Conservation (phyloP, 2,329 filamentous ascomycete genomes). For the Fusarium humuli region DNA sequence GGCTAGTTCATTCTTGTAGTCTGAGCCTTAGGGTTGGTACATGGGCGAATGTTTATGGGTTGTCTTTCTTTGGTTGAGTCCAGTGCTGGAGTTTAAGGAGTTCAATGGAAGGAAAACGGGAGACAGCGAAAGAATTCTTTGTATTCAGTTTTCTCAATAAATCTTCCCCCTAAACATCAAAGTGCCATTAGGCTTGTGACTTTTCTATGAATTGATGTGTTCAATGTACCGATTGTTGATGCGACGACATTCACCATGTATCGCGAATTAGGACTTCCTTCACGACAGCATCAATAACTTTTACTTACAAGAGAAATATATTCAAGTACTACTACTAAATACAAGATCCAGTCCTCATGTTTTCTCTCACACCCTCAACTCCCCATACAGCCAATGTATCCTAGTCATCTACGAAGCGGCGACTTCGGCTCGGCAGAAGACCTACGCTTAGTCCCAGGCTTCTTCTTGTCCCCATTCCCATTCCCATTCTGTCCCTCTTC, state of each 20-base stretch:
- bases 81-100: no score
- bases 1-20: no score
- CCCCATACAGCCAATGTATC: neutral
- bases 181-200: neutral
- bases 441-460: slow-evolving; percentile 5
- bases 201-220: neutral
- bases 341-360: neutral
- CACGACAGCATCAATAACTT: accelerated
- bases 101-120: neutral
- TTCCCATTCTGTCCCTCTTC: slow-evolving; percentile 22
- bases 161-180: neutral
- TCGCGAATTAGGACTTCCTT: accelerated
- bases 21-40: no score
- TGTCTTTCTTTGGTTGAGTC: no score
- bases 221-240: no score
- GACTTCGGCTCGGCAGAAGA: slow-evolving; percentile 29
- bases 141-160: neutral
- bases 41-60: no score
- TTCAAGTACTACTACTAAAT: neutral
- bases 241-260: no score
- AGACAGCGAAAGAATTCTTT: neutral
- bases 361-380: neutral
- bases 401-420: slow-evolving; percentile 23
- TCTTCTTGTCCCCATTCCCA: slow-evolving; percentile 33
- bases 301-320: neutral